Evolutionary conservation across 2,329 filamentous ascomycete genomes (phyloP), one percentile per base, ranked within the genome.

Genomic region (Tolypocladium nubicola): DNA sequence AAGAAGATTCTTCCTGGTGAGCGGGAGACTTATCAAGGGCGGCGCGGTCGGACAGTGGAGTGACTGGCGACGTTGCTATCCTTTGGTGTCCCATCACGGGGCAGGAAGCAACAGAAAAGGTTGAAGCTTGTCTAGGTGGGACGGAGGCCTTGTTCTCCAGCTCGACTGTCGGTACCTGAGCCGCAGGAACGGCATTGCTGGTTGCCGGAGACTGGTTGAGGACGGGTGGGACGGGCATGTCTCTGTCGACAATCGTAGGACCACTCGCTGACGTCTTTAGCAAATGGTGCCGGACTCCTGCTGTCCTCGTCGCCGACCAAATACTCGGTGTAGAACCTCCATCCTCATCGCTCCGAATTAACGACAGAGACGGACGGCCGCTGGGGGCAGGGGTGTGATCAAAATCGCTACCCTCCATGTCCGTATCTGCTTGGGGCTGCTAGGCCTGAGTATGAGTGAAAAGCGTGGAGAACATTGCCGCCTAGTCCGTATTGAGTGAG

Each of bases 371-470:
- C 19, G 65, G 57, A 19, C 65, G 67, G 35, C 59, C 57, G 52
- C 70, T 73, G 10, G 67, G 66, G n/a, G 65, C 61, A 21, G 71
- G 70, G 23, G 70, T 71, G 23, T 63, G 59, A 57, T 72, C 67
- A 54, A 73, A 70, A 53, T 66, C 65, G n/a, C 63, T 64, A 39
- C 54, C 39, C 14, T 63, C 63, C 58, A 64, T 62, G 38, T 63
- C 57, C 5, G 54, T 53, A 45, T 60, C 57, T 35, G 59, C 58
- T 19, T 57, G 47, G 52, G 61, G 60, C 53, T 62, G 58, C 35
- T 61, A 60, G 56, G 61, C 63, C 55, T 57, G 58, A 38, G 53
- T 61, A 40, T 67, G 61, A 33, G 56, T 59, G 58, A 66, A 65
- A 38, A 66, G 60, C 10, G 58, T 55, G 30, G 62, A 60, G 59